Base-by-base conservation (phyloP, 2,329 filamentous ascomycete genomes). In the Westerdykella ornata region DNA sequence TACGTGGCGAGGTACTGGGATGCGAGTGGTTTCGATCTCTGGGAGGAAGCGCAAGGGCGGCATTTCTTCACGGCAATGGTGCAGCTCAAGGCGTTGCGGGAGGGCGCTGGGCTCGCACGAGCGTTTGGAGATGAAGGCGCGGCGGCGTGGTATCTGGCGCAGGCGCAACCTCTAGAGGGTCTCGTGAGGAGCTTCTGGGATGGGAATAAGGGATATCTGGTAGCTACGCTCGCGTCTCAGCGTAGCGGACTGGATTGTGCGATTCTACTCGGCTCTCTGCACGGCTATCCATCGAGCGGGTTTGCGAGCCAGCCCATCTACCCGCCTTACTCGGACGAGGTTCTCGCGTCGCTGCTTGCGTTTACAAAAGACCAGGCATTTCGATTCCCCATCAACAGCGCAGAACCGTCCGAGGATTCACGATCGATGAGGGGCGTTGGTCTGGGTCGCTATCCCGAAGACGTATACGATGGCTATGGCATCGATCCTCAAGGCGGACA, bases 41-140 rank as follows among this genome's bases (percentile, higher is more conserved):
- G 69, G 69, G 69, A 71, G 40, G 69, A 72, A 47, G 62, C 69
- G n/a, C 53, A 64, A 28, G 69, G 69, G 4, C 48, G 66, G 36
- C 65, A 68, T 44, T 68, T 68, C 55, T 69, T 68, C 52, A 69
- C 62, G 5, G 51, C 59, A 8, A 65, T 66, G 53, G 62, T 66
- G 14, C 66, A 66, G 39, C 52, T 59, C 3, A 52, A 60, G 15
- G 66, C 64, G 17, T 46, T 69, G 32, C 47, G 53, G 7, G 62
- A 67, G 42, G 66, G 66, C 2, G 53, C 56, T 2, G 44, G 57
- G 6, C 42, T 69, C 3, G 66, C 66, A 2, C 38, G 45, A 3
- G 45, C 52, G 0, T 68, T 68, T 42, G 53, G 42, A 12, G 65
- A 68, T 38, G 30, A 46, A 3, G 68, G 65, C 3, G 67, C 68